phyloP scores from a whole-genome alignment of 2,329 filamentous ascomycete species.

The Dendryphion nanum region DNA sequence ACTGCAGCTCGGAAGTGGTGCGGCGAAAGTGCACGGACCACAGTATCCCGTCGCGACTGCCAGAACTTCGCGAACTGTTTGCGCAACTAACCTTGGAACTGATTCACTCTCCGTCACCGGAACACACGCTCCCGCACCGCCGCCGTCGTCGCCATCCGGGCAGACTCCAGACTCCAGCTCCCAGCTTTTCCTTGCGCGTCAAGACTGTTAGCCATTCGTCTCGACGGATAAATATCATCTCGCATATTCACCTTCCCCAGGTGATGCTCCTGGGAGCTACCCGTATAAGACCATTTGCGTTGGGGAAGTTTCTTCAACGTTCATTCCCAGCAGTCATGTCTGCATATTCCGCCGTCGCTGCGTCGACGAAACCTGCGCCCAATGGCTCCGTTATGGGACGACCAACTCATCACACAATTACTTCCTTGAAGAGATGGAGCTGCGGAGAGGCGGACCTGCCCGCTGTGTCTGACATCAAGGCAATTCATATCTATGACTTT shows the following conservation, averaged over 20 bases:
- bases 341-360: constrained; percentile 16
- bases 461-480: constrained; percentile 68
- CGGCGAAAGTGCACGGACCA: too few species aligned
- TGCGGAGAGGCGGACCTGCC: constrained; percentile 71
- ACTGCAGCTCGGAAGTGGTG: too few species aligned
- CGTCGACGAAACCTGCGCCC: constrained; percentile 25
- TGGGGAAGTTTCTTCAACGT: constrained; percentile 11
- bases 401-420: constrained; percentile 57
- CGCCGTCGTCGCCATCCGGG: too few species aligned
- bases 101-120: too few species aligned
- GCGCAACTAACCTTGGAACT: too few species aligned
- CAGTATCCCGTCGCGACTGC: too few species aligned
- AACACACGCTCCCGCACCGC: too few species aligned
- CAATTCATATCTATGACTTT: constrained; percentile 94
- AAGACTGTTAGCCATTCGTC: too few species aligned
- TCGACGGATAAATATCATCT: too few species aligned
- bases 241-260: background rate
- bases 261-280: constrained; percentile 24
- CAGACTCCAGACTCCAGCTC: too few species aligned
- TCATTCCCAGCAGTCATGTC: constrained; percentile 31
- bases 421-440: constrained; percentile 81
- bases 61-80: too few species aligned
- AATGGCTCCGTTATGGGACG: constrained; percentile 27
- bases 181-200: too few species aligned
- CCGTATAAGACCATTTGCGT: background rate